Percentiles rank a stretch among this genome's conserved stretches.
phyloP scores from a whole-genome alignment of 306 rosid species.

The Lotus japonicus region DNA sequence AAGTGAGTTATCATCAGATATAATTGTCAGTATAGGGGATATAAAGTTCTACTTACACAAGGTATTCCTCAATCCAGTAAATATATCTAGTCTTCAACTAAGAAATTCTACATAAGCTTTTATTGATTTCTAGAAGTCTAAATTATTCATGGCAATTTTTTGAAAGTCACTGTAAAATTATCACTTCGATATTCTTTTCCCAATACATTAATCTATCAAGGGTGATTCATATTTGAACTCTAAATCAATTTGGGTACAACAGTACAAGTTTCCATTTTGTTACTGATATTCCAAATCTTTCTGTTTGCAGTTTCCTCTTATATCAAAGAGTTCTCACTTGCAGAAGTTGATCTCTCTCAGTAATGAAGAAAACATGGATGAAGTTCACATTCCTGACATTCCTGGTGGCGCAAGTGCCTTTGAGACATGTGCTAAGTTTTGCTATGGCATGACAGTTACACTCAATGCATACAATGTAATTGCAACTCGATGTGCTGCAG shows the following conservation, averaged over 20 bases:
- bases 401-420: conserved; percentile 87
- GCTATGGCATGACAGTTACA: conserved; percentile 93
- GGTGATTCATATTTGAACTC: background rate
- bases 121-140: background rate
- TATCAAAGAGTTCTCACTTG: conserved; percentile 79
- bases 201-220: background rate
- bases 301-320: conserved; percentile 80
- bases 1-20: conserved; percentile 79
- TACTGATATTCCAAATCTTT: conserved; percentile 18
- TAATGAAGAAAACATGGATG: conserved; percentile 51
- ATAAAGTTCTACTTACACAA: conserved; percentile 77
- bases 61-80: conserved; percentile 40
- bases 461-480: conserved; percentile 88
- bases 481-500: conserved; percentile 81
- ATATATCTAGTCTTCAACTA: background rate
- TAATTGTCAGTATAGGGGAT: conserved; percentile 55
- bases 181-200: background rate
- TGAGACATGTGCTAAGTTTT: conserved; percentile 92
- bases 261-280: background rate
- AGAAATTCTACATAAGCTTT: conserved; percentile 1
- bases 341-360: conserved; percentile 60
- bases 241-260: background rate
- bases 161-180: background rate
- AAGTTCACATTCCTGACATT: conserved; percentile 65
- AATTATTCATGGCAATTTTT: background rate